Base-by-base conservation (phyloP, 495 filamentous ascomycete genomes). In the Aspergillus sclerotiicarbonarius region DNA sequence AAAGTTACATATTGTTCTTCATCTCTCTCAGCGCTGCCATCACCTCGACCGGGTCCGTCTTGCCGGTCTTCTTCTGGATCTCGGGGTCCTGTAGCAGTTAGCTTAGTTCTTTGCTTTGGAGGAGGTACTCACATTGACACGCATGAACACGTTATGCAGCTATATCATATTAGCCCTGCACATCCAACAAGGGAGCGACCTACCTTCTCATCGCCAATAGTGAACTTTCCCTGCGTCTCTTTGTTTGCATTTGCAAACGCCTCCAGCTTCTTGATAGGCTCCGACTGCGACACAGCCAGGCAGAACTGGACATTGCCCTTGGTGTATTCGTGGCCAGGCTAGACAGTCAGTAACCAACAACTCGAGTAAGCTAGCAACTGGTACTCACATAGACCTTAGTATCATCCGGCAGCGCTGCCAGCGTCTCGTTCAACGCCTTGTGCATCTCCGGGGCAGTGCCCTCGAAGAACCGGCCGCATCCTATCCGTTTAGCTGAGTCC, bases 91-190 rank as follows among this genome's bases (percentile, higher is more conserved):
- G 54, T 30, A 39, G 50, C 15, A 43, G 18, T 46, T 44, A 53
- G 52, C 35, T 61, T 51, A 19, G 47, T 57, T n/a, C 16, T 33
- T 0, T 25, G 7, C 16, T 8, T 12, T 6, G 18, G n/a, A 35
- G 18, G 16, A 13, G 7, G 25, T 25, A 78, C 85, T 80, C 75
- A 91, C 91, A 68, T 90, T 79, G 54, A 94, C 82, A 56, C 86
- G 82, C 94, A 98, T 98, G 65, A 98, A 98, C 3, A 97, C 92
- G 69, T 98, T 98, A 70, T 98, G 92, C 70, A 91, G 73, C 92
- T 95, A 56, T 15, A 46, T 6, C 13, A 25, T 50, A n/a, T 66
- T 43, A 64, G 59, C 52, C 10, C 32, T 45, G 10, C 19, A n/a
- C 13, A 25, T 3, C 13, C 18, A 31, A 29, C 53, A 49, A 8